A percentile compares a stretch with the other conserved stretches of the same genome.
Evolutionary conservation across 768 basidiomycete species (phyloP).

Genomic region (Pisolithus microcarpus): DNA sequence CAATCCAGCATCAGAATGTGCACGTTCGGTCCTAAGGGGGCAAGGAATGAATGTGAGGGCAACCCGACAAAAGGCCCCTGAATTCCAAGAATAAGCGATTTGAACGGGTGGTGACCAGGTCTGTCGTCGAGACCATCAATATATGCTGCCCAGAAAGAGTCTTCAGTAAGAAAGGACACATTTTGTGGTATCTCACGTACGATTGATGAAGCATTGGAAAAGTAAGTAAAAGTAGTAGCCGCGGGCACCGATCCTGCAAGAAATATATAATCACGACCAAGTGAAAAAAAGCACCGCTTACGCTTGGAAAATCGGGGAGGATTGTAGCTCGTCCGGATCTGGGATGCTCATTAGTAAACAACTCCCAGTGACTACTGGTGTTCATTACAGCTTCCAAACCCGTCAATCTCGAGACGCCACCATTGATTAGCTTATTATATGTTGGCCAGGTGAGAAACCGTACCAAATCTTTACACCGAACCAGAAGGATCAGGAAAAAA

Average conservation of each 20-base stretch:
- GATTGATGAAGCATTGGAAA: slow-evolving; percentile 88
- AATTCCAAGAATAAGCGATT: slow-evolving; percentile 68
- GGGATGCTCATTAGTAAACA: not conserved
- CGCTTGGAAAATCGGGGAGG: slow-evolving; percentile 65
- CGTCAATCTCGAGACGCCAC: slow-evolving; percentile 53
- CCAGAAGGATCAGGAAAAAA: slow-evolving; percentile 9
- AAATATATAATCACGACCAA: not conserved
- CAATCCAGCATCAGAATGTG: slow-evolving; percentile 76
- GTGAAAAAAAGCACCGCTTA: slow-evolving; percentile 23
- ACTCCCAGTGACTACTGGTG: not conserved
- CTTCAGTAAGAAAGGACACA: slow-evolving; percentile 1
- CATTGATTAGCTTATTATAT: not conserved
- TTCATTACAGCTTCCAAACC: slow-evolving; percentile 72
- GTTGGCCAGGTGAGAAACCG: slow-evolving; percentile 8
- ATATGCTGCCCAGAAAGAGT: slow-evolving; percentile 10
- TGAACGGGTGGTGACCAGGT: slow-evolving; percentile 56
- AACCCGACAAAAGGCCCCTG: slow-evolving; percentile 71
- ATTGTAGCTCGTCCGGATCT: slow-evolving; percentile 81
- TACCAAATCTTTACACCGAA: slow-evolving; percentile 38
- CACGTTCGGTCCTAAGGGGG: slow-evolving; percentile 73
- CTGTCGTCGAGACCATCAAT: slow-evolving; percentile 66
- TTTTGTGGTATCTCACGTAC: slow-evolving; percentile 31
- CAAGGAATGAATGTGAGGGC: slow-evolving; percentile 77
- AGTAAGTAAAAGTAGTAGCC: slow-evolving; percentile 91
- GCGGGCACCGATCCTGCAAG: slow-evolving; percentile 63